Conservation (phyloP, 2,329 filamentous ascomycete species). For the Xenosphaeropsis pyriputrescens region DNA sequence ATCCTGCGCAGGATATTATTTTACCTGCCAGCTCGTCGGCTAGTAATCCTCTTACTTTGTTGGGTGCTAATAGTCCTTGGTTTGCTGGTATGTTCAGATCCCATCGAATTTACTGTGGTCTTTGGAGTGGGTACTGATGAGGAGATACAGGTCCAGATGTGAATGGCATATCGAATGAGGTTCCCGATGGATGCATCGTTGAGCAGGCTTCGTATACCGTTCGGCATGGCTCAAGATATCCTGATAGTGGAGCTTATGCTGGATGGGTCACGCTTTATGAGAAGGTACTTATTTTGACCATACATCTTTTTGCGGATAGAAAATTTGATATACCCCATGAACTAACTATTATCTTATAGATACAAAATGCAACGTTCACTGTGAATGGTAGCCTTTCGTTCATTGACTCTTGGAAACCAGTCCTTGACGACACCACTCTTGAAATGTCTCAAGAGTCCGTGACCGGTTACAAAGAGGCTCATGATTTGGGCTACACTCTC, state of each 20-base stretch:
- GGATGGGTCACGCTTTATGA: conserved; percentile 35
- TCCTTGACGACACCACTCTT: conserved; percentile 33
- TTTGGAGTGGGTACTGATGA: not conserved
- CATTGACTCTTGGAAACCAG: conserved; percentile 40
- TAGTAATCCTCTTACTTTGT: conserved; percentile 27
- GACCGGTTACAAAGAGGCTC: conserved; percentile 47
- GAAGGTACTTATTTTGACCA: conserved; percentile 18
- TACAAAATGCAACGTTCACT: conserved; percentile 36
- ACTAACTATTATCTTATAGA: conserved; percentile 19
- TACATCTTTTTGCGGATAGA: too few relatives aligned
- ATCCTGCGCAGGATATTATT: conserved; percentile 18
- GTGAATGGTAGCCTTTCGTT: conserved; percentile 38
- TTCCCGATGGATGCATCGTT: conserved; percentile 40
- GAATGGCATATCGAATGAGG: conserved; percentile 33
- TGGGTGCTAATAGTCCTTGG: conserved; percentile 39
- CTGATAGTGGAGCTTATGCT: conserved; percentile 42
- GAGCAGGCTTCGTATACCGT: conserved; percentile 44
- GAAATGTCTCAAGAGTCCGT: conserved; percentile 44
- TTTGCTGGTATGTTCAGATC: conserved; percentile 25
- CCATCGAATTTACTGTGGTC: not conserved
- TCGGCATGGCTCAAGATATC: conserved; percentile 48
- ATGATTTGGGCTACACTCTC: conserved; percentile 29
- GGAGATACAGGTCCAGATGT: conserved; percentile 34
- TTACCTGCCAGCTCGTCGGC: conserved; percentile 18
- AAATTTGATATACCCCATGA: too few relatives aligned